A percentile compares a stretch with the other conserved stretches of the same genome.
phyloP scores from a whole-genome alignment of 2,329 filamentous ascomycete species.

The Ustilaginoidea virens region DNA sequence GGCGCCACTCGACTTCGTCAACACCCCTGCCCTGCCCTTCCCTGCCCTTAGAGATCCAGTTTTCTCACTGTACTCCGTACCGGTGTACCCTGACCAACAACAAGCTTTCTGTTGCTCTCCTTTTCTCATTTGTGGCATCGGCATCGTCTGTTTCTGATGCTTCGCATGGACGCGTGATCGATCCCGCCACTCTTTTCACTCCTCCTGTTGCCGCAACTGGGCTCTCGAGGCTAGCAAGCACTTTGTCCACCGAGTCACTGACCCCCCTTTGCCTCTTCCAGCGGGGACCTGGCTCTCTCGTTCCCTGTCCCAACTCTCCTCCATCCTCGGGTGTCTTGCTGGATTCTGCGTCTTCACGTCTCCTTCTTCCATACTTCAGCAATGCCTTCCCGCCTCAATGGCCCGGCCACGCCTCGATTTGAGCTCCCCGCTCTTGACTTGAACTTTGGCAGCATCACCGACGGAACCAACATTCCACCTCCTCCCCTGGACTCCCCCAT shows the following conservation, averaged over 20 bases:
- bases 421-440: conserved; percentile 43
- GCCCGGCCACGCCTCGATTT: conserved; percentile 23
- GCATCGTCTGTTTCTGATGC: too few relatives aligned
- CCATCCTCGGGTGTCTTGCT: too few relatives aligned
- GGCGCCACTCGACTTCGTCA: not conserved
- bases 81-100: conserved; percentile 4
- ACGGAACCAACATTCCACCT: conserved; percentile 45
- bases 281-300: too few relatives aligned
- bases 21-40: conserved; percentile 5
- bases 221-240: not conserved
- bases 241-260: too few relatives aligned
- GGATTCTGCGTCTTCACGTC: too few relatives aligned
- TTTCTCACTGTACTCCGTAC: too few relatives aligned
- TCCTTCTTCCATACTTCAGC: conserved; percentile 1
- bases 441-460: conserved; percentile 42
- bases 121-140: too few relatives aligned
- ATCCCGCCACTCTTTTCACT: too few relatives aligned
- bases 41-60: conserved; percentile 6
- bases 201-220: too few relatives aligned
- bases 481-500: conserved; percentile 41
- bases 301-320: too few relatives aligned
- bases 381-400: conserved; percentile 19
- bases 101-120: conserved; percentile 4
- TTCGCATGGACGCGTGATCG: conserved; percentile 1
- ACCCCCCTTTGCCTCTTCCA: too few relatives aligned